Percentiles rank a stretch among this genome's conserved stretches.
These are phyloP conservation scores for Tylopilus subfusipes DNA, from an alignment of 768 basidiomycete species.

Conservation along the genomic window DNA sequence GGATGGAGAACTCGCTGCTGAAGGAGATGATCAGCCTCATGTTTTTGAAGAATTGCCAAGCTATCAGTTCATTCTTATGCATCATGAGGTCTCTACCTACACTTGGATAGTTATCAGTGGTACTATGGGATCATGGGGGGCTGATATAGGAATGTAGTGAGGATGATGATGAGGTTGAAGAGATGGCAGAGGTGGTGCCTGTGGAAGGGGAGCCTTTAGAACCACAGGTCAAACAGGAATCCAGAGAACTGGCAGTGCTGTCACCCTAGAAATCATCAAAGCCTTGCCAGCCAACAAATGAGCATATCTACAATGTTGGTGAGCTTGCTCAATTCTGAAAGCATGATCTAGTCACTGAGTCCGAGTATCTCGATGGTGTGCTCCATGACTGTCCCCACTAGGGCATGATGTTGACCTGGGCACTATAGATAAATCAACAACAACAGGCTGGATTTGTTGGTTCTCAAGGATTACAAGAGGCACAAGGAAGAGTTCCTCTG, in stretches of 20 bases:
- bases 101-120: conserved; percentile 72
- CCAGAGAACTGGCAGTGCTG: conserved; percentile 27
- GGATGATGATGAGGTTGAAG: conserved; percentile 54
- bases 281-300: conserved; percentile 44
- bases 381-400: too few species aligned
- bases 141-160: conserved; percentile 30
- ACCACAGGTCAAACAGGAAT: conserved; percentile 43
- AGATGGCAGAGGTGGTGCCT: conserved; percentile 28
- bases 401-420: conserved; percentile 59
- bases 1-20: conserved; percentile 74
- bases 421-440: conserved; percentile 75
- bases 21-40: conserved; percentile 84
- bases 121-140: conserved; percentile 83
- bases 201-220: conserved; percentile 31
- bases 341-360: conserved; percentile 70
- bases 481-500: conserved; percentile 90
- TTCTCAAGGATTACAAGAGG: conserved; percentile 85
- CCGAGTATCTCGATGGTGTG: conserved; percentile 80
- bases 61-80: conserved; percentile 46
- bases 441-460: conserved; percentile 80
- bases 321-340: conserved; percentile 68
- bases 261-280: conserved; percentile 27
- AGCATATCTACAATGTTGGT: conserved; percentile 65
- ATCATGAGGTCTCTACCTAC: conserved; percentile 1
- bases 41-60: conserved; percentile 94